These are phyloP conservation scores for Tricholoma terreum DNA, from an alignment of 768 basidiomycete species.

Conservation along the genomic window DNA sequence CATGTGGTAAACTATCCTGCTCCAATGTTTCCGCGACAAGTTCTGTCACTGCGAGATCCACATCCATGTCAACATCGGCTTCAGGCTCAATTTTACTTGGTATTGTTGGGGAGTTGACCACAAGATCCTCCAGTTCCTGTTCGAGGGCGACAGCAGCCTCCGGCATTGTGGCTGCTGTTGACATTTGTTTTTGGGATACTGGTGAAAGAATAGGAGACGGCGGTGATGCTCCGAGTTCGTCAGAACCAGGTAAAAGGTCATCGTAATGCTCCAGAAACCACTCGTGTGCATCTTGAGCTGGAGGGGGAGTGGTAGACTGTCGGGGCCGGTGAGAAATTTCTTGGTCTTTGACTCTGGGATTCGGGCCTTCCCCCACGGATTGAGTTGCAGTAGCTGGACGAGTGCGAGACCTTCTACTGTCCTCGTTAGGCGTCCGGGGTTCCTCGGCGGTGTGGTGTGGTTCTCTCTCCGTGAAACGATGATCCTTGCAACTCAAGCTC, in stretches of 20 bases:
- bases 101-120: slow-evolving; percentile 20
- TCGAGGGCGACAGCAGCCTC: slow-evolving; percentile 41
- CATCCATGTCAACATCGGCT: slow-evolving; percentile 39
- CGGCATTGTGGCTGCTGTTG: slow-evolving; percentile 22
- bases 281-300: slow-evolving; percentile 53
- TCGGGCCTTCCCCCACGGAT: background rate
- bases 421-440: background rate
- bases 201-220: slow-evolving; percentile 6
- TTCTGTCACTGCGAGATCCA: slow-evolving; percentile 41
- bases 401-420: slow-evolving; percentile 5
- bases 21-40: slow-evolving; percentile 43
- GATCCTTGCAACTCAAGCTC: background rate
- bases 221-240: slow-evolving; percentile 24
- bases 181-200: slow-evolving; percentile 12
- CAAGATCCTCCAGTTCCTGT: slow-evolving; percentile 35
- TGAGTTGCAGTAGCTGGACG: background rate
- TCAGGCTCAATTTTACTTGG: slow-evolving; percentile 30
- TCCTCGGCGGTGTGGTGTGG: slow-evolving; percentile 11
- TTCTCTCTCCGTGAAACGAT: slow-evolving; percentile 11
- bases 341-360: slow-evolving; percentile 8
- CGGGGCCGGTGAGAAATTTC: slow-evolving; percentile 1
- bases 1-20: slow-evolving; percentile 19
- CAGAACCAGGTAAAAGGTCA: slow-evolving; percentile 26
- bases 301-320: slow-evolving; percentile 9
- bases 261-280: slow-evolving; percentile 58